Evolutionary conservation across 2,329 filamentous ascomycete genomes (phyloP).

Genomic region (Penicillium sp.): DNA sequence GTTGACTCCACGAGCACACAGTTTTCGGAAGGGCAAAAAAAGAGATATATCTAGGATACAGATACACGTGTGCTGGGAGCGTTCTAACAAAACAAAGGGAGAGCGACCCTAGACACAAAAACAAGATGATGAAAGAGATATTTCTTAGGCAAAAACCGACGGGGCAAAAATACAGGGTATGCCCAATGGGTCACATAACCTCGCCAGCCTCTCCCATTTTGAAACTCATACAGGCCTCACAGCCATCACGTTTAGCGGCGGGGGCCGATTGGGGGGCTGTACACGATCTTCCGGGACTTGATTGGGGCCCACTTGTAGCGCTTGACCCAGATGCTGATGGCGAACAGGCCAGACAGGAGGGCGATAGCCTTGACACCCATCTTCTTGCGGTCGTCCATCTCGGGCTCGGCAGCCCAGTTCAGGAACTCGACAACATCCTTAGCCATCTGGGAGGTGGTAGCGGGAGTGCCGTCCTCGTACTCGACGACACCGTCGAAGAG

Average conservation of each 20-base stretch:
- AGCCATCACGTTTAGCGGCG: conserved; percentile 42
- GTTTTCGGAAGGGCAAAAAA: conserved; percentile 47
- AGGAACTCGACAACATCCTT: conserved; percentile 99
- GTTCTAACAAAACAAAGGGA: conserved; percentile 47
- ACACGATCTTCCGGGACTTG: conserved; percentile 93
- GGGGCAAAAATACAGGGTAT: conserved; percentile 35
- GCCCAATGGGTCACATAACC: conserved; percentile 35
- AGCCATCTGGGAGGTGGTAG: conserved; percentile 97
- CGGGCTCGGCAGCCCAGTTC: conserved; percentile 98
- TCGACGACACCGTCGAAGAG: conserved; percentile 97
- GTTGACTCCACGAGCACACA: conserved; percentile 46
- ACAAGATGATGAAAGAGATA: conserved; percentile 36
- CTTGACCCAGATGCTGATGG: conserved; percentile 96
- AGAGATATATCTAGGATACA: conserved; percentile 50
- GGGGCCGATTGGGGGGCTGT: conserved; percentile 70
- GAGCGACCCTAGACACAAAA: conserved; percentile 39
- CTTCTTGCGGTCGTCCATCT: conserved; percentile 99
- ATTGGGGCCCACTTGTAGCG: conserved; percentile 98
- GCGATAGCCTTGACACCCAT: conserved; percentile 98
- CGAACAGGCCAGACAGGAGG: conserved; percentile 78
- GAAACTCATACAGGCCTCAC: conserved; percentile 38
- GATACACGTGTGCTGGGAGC: conserved; percentile 49
- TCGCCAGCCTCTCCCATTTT: conserved; percentile 38
- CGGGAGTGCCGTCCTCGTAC: conserved; percentile 95
- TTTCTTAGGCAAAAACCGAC: conserved; percentile 32